Evolutionary conservation across 305 asterid species (phyloP).

Genomic region (Solanum hybrid): DNA sequence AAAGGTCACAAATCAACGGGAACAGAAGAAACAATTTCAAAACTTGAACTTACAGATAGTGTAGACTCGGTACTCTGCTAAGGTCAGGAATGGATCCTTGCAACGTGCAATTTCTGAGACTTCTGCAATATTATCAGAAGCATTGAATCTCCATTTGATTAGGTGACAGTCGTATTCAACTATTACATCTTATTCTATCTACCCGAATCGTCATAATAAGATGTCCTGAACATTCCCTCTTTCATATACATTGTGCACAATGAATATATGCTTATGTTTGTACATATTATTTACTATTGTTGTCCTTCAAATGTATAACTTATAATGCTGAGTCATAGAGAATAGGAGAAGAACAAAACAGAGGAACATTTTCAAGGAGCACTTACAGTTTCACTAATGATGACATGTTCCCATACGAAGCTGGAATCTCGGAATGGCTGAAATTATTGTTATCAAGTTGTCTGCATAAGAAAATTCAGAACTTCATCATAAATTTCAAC

Average conservation of each 20-base stretch:
- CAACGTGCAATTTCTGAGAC: constrained; percentile 42
- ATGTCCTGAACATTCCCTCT: background rate
- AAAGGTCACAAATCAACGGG: background rate
- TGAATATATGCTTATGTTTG: background rate
- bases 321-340: background rate
- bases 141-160: background rate
- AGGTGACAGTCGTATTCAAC: background rate
- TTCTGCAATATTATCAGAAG: constrained; percentile 22
- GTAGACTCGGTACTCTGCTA: constrained; percentile 24
- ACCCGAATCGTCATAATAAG: background rate
- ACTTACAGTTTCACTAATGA: constrained; percentile 32
- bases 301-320: background rate
- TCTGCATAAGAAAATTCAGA: constrained; percentile 14
- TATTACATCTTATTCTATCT: background rate
- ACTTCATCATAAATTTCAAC: background rate
- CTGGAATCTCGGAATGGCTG: constrained; percentile 28
- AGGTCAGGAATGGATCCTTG: constrained; percentile 38
- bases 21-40: background rate
- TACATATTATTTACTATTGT: background rate
- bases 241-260: background rate
- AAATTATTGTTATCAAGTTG: constrained; percentile 45
- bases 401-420: constrained; percentile 29
- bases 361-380: background rate
- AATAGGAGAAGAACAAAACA: background rate
- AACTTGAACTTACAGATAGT: constrained; percentile 26